Evolutionary conservation across 768 basidiomycete species (phyloP).

Genomic region (Suillus spraguei): DNA sequence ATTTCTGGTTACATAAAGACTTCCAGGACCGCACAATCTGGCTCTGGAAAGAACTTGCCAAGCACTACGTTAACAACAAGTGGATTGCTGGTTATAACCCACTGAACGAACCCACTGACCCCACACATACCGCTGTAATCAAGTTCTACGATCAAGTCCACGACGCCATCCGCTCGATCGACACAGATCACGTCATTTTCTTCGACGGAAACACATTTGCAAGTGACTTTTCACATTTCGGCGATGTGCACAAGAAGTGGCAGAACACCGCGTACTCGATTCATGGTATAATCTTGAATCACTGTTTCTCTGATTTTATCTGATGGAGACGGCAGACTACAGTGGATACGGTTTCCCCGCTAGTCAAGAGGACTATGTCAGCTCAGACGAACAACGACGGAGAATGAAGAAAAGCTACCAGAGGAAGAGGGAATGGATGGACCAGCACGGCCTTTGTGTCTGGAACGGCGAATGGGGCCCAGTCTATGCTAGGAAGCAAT

Average conservation of each 20-base stretch:
- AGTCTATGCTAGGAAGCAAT: constrained; percentile 69
- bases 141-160: constrained; percentile 70
- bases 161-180: constrained; percentile 68
- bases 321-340: constrained; percentile 22
- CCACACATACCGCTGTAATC: constrained; percentile 63
- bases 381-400: constrained; percentile 52
- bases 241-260: constrained; percentile 62
- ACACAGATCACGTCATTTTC: constrained; percentile 74
- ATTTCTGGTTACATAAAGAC: constrained; percentile 84
- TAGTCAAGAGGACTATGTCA: constrained; percentile 54
- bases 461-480: constrained; percentile 89
- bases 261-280: constrained; percentile 77
- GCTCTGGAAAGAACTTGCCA: constrained; percentile 78
- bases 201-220: constrained; percentile 87
- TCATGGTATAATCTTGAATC: constrained; percentile 48
- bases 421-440: constrained; percentile 81
- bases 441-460: constrained; percentile 61
- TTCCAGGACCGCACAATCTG: constrained; percentile 79
- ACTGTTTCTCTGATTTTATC: neutral
- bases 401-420: constrained; percentile 61
- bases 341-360: constrained; percentile 68
- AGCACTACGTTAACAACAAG: constrained; percentile 73
- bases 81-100: constrained; percentile 91
- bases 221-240: constrained; percentile 74
- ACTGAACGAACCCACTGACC: constrained; percentile 80